Percentiles rank a stretch among this genome's conserved stretches.
phyloP scores from a whole-genome alignment of 2,329 filamentous ascomycete genomes.

The Fusarium chlamydosporum region DNA sequence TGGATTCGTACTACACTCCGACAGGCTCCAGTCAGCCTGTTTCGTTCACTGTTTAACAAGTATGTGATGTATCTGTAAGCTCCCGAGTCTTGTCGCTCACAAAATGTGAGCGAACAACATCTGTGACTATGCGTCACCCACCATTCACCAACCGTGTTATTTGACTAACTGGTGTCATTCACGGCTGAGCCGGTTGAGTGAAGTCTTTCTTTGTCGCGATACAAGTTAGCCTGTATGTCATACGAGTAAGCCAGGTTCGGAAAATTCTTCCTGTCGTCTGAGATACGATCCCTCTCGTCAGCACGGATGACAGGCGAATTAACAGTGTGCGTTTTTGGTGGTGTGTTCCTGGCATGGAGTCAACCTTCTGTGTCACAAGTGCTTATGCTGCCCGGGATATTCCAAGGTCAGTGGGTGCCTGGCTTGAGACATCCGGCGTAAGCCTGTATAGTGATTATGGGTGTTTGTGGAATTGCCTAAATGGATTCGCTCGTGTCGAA shows the following conservation, averaged over 20 bases:
- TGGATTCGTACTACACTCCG: slow-evolving; percentile 29
- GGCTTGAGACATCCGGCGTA: slow-evolving; percentile 1
- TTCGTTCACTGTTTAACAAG: background rate
- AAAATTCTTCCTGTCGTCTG: slow-evolving; percentile 6
- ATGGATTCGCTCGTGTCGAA: background rate
- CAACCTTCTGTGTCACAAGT: slow-evolving; percentile 5
- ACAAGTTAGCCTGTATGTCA: slow-evolving; percentile 23
- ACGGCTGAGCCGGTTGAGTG: slow-evolving; percentile 19
- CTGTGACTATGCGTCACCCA: background rate
- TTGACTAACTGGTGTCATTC: slow-evolving; percentile 18
- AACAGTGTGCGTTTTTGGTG: background rate
- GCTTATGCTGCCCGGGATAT: slow-evolving; percentile 2
- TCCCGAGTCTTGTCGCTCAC: background rate
- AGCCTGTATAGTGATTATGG: background rate
- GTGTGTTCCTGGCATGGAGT: slow-evolving; percentile 16
- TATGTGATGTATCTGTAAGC: slow-evolving; percentile 4
- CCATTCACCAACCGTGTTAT: slow-evolving; percentile 8
- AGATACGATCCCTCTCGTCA: slow-evolving; percentile 13
- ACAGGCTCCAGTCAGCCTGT: background rate
- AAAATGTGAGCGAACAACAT: background rate
- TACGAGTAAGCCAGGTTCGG: background rate
- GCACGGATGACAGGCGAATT: slow-evolving; percentile 5
- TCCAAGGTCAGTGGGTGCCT: background rate
- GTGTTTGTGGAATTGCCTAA: background rate
- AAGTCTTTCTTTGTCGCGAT: slow-evolving; percentile 4